These are phyloP conservation scores for Arthromyces matolae DNA, from an alignment of 768 basidiomycete species.

Conservation along the genomic window DNA sequence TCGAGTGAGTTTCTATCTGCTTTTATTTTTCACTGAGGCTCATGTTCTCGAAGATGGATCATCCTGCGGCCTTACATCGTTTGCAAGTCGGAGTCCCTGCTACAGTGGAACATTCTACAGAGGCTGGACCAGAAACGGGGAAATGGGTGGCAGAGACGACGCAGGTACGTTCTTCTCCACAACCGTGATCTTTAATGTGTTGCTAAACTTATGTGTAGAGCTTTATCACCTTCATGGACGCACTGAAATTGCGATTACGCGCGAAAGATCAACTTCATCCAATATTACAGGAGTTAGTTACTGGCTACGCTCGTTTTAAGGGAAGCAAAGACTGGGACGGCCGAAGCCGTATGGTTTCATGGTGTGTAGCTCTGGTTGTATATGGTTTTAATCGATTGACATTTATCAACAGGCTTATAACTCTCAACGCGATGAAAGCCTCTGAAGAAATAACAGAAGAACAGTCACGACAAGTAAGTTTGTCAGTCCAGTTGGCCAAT, in stretches of 20 bases:
- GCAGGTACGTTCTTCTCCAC: conserved; percentile 52
- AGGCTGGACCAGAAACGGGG: conserved; percentile 87
- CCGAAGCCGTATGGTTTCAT: conserved; percentile 86
- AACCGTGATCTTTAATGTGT: background rate
- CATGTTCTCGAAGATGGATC: conserved; percentile 64
- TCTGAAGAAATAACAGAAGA: conserved; percentile 96
- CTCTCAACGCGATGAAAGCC: conserved; percentile 94
- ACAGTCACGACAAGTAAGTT: conserved; percentile 83
- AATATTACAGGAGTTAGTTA: conserved; percentile 91
- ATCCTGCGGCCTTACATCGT: conserved; percentile 88
- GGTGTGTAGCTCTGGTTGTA: conserved; percentile 43
- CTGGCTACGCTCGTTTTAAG: conserved; percentile 91
- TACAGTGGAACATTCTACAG: conserved; percentile 92
- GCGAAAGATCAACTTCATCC: conserved; percentile 98
- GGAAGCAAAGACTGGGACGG: conserved; percentile 97
- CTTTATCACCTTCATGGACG: conserved; percentile 99
- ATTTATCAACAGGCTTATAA: conserved; percentile 72
- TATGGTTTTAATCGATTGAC: background rate
- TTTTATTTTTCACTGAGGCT: background rate
- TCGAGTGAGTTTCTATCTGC: conserved; percentile 46
- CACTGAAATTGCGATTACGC: conserved; percentile 85
- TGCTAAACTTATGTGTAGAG: conserved; percentile 46
- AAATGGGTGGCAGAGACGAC: conserved; percentile 99
- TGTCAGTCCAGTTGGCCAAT: background rate
- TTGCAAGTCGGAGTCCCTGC: conserved; percentile 92